Conservation (phyloP, 495 filamentous ascomycete genomes). For the Trichoderma asperelloides region DNA sequence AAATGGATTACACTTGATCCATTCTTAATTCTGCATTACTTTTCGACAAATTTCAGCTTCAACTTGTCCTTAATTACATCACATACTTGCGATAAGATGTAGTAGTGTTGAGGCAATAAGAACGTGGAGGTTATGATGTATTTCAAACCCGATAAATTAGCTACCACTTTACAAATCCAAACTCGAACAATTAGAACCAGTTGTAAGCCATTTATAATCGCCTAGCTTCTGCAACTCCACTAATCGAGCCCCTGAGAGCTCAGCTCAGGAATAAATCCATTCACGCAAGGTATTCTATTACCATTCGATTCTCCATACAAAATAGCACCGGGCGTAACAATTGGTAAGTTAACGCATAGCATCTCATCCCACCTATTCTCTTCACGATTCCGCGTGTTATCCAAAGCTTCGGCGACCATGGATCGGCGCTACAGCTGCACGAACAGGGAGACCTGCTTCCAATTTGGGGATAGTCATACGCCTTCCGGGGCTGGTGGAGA, state of each 20-base stretch:
- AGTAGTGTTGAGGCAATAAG: too few species aligned
- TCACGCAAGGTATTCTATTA: too few species aligned
- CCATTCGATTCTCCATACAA: too few species aligned
- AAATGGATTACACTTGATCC: too few species aligned
- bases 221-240: not conserved
- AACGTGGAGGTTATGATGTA: not conserved
- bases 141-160: not conserved
- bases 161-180: not conserved
- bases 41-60: too few species aligned
- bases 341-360: too few species aligned
- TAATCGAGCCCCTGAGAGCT: too few species aligned
- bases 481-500: not conserved
- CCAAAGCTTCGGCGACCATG: not conserved
- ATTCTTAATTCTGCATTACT: too few species aligned
- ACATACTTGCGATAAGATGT: too few species aligned
- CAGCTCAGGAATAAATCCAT: too few species aligned
- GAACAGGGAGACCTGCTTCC: not conserved
- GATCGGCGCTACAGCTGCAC: slow-evolving; percentile 3
- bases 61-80: too few species aligned
- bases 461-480: not conserved
- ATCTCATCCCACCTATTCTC: not conserved
- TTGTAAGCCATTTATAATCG: not conserved
- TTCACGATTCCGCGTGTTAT: not conserved
- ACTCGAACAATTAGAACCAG: not conserved
- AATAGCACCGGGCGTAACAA: too few species aligned